Base-by-base conservation (phyloP, 1,139 yeast genomes). In the Suhomyces choctaworum region DNA sequence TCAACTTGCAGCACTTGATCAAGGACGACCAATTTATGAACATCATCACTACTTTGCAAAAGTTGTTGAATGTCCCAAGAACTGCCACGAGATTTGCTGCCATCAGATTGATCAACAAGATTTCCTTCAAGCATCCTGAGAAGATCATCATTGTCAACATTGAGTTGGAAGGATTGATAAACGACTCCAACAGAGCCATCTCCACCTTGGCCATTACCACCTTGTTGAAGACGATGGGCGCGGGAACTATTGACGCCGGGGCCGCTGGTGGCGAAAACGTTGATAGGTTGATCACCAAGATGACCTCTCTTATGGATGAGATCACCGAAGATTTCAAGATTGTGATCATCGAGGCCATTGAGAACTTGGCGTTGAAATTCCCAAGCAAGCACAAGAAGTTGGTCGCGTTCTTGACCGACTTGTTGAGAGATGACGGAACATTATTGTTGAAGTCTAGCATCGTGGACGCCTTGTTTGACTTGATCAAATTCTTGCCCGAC, bases 171-270 rank as follows among this genome's bases (percentile, higher is more conserved):
- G 70, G 79, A 25, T 75, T 92, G 58, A 88, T 94, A 51, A 83
- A 84, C 58, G 97, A 92, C 61, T 59, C 89, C 25, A 89, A 87
- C 63, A 80, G 96, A 62, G 83, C 96, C 25, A 81, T 92, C 50
- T 92, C 97, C n/a, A 92, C 98, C n/a, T 90, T 89, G 62, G 97
- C 98, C 20, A 92, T 92, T 58, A 92, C 98, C 28, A 92, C 97
- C 3, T 73, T 92, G 55, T 78, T 92, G 60, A 92, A 90, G 66
- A 92, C 98, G 5, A 96, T 97, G 62, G 92, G 92, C 42, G 84
- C 89, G 42, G 74, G 76, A 35, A 63, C 73, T 11, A 48, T 66
- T 32, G 62, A 54, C 33, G 42, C 56, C 23, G 62, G 58, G 14
- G 45, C 58, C 21, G 50, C 51, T 10, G 68, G 69, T 36, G 64